A percentile compares a stretch with the other conserved stretches of the same genome.
These are phyloP conservation scores for Cantharellus cinnabarinus DNA, from an alignment of 768 basidiomycete genomes.

Conservation along the genomic window DNA sequence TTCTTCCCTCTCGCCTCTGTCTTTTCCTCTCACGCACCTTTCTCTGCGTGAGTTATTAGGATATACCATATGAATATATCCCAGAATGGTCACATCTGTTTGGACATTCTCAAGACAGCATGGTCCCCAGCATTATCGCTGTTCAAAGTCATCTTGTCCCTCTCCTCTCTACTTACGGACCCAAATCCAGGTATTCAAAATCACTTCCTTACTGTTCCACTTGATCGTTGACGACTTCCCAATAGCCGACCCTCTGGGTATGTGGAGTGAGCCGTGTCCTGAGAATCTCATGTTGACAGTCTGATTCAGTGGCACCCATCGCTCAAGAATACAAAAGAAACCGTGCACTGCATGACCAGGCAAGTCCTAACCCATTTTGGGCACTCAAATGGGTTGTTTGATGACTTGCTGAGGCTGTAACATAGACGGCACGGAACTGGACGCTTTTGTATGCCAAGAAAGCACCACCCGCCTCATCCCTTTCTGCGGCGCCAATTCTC, in stretches of 20 bases:
- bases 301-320: conserved; percentile 38
- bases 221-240: not conserved
- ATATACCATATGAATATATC: conserved; percentile 71
- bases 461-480: conserved; percentile 11
- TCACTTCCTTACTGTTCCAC: not conserved
- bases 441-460: conserved; percentile 49
- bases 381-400: not conserved
- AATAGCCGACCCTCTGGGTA: conserved; percentile 53
- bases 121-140: conserved; percentile 90
- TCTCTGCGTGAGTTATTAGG: conserved; percentile 18
- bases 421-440: conserved; percentile 50
- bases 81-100: conserved; percentile 34
- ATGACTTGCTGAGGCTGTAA: not conserved
- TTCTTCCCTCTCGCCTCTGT: not conserved
- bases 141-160: conserved; percentile 84
- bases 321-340: conserved; percentile 47
- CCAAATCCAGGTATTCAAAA: conserved; percentile 61
- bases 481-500: not conserved
- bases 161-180: conserved; percentile 82
- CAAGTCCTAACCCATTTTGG: not conserved
- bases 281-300: not conserved
- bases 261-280: conserved; percentile 6
- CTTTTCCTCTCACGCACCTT: not conserved
- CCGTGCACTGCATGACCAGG: conserved; percentile 42
- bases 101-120: conserved; percentile 80